Evolutionary conservation across 495 filamentous ascomycete genomes (phyloP).

Genomic region (Neurospora terricola): DNA sequence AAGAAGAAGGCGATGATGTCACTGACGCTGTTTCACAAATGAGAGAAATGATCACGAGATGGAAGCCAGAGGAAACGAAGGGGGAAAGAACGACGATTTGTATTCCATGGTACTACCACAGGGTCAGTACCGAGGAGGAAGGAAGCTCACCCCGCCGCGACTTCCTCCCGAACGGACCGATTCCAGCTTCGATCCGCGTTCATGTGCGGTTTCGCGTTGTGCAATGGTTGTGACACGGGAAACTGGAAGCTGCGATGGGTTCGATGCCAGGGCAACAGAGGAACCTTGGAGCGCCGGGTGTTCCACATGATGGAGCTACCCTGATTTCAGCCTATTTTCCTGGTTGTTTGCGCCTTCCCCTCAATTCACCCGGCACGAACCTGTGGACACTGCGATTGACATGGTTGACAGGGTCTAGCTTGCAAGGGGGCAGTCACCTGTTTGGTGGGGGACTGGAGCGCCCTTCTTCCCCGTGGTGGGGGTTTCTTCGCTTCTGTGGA

Average conservation of each 20-base stretch:
- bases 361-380: not conserved
- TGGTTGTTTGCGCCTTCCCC: not conserved
- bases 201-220: not conserved
- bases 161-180: not conserved
- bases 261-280: not conserved
- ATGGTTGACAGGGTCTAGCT: not conserved
- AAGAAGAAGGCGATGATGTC: not conserved
- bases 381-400: not conserved
- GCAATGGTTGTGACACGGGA: not conserved
- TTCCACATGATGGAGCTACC: not conserved
- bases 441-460: not conserved
- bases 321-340: not conserved
- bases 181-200: not conserved
- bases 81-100: not conserved
- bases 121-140: not conserved
- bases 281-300: not conserved
- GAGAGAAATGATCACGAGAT: not conserved
- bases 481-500: not conserved
- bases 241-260: not conserved
- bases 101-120: not conserved
- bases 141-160: not conserved
- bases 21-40: not conserved
- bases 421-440: not conserved
- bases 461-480: not conserved
- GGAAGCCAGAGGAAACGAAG: not conserved